These are phyloP conservation scores for Geotrichum reessii DNA, from an alignment of 1,139 yeast species.

Conservation along the genomic window DNA sequence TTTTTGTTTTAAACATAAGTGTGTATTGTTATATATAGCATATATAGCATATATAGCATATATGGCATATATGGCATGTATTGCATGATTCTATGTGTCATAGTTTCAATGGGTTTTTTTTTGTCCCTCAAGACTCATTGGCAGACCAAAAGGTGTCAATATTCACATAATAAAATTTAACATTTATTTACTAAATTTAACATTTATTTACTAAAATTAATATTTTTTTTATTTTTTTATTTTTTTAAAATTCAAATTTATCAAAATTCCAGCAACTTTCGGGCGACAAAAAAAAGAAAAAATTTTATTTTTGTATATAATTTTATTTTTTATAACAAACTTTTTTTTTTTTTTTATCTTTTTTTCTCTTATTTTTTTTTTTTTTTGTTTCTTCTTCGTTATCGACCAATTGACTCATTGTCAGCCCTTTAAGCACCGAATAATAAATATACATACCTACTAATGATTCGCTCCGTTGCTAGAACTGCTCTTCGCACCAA, in stretches of 20 bases:
- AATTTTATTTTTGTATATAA: neutral
- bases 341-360: neutral
- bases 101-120: too few species aligned
- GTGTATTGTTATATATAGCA: too few species aligned
- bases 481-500: slow-evolving; percentile 15
- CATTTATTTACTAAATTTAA: neutral
- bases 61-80: too few species aligned
- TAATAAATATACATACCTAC: neutral
- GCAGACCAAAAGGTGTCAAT: too few species aligned
- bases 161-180: neutral
- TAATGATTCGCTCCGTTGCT: slow-evolving; percentile 18
- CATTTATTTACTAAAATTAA: neutral
- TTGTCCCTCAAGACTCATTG: too few species aligned
- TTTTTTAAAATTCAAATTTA: neutral
- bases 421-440: neutral
- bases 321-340: neutral
- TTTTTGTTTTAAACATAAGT: too few species aligned
- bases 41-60: too few species aligned
- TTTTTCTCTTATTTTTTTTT: neutral
- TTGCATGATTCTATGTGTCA: too few species aligned
- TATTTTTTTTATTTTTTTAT: too few species aligned
- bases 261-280: neutral
- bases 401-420: neutral
- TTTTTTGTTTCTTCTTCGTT: neutral
- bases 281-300: neutral